phyloP scores from a whole-genome alignment of 2,329 filamentous ascomycete genomes.

The Cytospora mali region DNA sequence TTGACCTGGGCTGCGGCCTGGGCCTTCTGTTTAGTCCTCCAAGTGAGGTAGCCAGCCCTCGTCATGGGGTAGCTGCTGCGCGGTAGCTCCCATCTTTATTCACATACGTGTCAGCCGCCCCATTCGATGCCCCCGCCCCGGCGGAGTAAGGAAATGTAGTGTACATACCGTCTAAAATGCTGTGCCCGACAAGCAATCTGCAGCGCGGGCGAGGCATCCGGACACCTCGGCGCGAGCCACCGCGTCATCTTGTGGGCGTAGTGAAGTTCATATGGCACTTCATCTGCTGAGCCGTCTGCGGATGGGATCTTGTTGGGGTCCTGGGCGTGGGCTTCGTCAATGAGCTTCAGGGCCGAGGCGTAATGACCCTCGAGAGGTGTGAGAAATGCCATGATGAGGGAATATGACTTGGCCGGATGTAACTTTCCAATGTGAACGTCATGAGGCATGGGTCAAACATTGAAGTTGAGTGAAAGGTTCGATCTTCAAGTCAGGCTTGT shows the following conservation, averaged over 20 bases:
- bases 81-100: constrained; percentile 72
- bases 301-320: constrained; percentile 63
- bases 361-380: constrained; percentile 45
- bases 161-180: constrained; percentile 71
- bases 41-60: constrained; percentile 75
- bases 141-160: constrained; percentile 9
- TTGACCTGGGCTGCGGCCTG: constrained; percentile 60
- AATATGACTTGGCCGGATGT: background rate
- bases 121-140: constrained; percentile 5
- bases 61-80: constrained; percentile 74
- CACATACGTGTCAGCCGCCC: background rate
- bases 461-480: background rate
- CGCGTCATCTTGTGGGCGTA: constrained; percentile 79
- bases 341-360: constrained; percentile 61
- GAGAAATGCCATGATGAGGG: constrained; percentile 32
- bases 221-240: constrained; percentile 65
- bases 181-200: constrained; percentile 80
- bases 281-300: constrained; percentile 40
- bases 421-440: background rate
- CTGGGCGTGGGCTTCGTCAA: constrained; percentile 71
- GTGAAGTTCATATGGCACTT: constrained; percentile 75
- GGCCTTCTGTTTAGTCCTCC: constrained; percentile 73
- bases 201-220: constrained; percentile 66
- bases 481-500: background rate
- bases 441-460: background rate